Base-by-base conservation (phyloP, 306 rosid species). In the Inga laurina region DNA sequence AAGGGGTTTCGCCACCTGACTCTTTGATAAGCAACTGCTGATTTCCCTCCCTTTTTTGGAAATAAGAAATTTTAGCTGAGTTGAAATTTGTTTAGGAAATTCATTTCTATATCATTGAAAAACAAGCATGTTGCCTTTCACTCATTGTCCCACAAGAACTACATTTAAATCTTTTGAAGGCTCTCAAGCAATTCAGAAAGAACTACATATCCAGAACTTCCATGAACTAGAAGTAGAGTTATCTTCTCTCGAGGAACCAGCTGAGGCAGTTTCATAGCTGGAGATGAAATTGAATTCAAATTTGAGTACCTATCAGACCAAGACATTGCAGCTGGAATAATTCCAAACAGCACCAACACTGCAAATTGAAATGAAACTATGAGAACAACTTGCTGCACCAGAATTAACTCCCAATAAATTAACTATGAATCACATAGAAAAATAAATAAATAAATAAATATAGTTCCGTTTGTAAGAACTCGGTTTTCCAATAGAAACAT, bases 211-310 rank as follows among this genome's bases (percentile, higher is more conserved):
- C 93, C 93, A 54, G 97, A 89, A 59, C 90, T 87, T 81, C 93
- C 98, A 34, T 87, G 90, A 49, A 92, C 81, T 4, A 92, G 83
- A 7, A 90, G 87, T 59, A 91, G 94, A 43, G 98, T 91, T 41
- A 92, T 49, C 86, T 83, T 92, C 77, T 97, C 97, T 86, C 98
- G 95, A 5, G 94, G 97, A 87, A 94, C 98, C 13, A 94, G 74
- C 81, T 79, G 84, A 1, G 94, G 94, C 37, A 90, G 79, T 75
- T 88, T 87, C 85, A 82, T 41, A 43, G 2, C 2, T 15, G 80
- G 73, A 14, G 92, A 82, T 13, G 46, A 67, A 67, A 1, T 34
- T 52, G 88, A 72, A 75, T 44, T 77, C 30, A 5, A 27, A 62
- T 56, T 56, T 21, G 88, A 82, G 90, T 90, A 87, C 85, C 97